Base-by-base conservation (phyloP, 768 basidiomycete species). In the Calocybe cyanea region DNA sequence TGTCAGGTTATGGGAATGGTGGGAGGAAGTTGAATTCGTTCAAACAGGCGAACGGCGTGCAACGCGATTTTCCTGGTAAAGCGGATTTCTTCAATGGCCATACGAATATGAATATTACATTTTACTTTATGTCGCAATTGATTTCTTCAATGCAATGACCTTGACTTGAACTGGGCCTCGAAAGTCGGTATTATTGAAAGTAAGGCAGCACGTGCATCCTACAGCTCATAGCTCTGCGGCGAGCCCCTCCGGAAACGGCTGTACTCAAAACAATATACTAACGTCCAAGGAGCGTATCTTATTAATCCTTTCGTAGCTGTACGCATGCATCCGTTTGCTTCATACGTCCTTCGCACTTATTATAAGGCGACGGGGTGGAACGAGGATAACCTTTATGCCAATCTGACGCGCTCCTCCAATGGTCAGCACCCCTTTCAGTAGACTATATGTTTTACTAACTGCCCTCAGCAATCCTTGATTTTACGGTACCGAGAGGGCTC, bases 351-450 rank as follows among this genome's bases (percentile, higher is more conserved):
- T 30, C 85, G 87, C 52, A 85, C 77, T 63, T 97, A 95, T 66
- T 93, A 92, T 72, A 78, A 80, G 53, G 83, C 82, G n/a, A 96
- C 92, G 24, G 89, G 91, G 51, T 98, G 95, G 95, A 93, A 92
- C 57, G 91, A 95, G 61, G 94, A 97, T 65, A 95, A 95, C 58
- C 72, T 95, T 17, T 97, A 91, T 58, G 81, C 87, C 2, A 91
- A 94, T 53, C 57, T 98, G 35, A 96, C 92, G 1, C 81, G 90
- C 44, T 88, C 92, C 28, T 95, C 93, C 1, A 84, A 78, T 67
- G 88, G 92, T 95, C 25, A 50, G 65, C 50, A 8, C 46, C 41
- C 11, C 32, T 34, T 32, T 30, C 4, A 33, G 2, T 37, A 28
- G n/a, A 18, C n/a, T 19, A 8, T 48, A 10, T 34, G 23, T n/a